Evolutionary conservation across 2,329 filamentous ascomycete genomes (phyloP), one percentile per base, ranked within the genome.

Genomic region (Emericellopsis atlantica): DNA sequence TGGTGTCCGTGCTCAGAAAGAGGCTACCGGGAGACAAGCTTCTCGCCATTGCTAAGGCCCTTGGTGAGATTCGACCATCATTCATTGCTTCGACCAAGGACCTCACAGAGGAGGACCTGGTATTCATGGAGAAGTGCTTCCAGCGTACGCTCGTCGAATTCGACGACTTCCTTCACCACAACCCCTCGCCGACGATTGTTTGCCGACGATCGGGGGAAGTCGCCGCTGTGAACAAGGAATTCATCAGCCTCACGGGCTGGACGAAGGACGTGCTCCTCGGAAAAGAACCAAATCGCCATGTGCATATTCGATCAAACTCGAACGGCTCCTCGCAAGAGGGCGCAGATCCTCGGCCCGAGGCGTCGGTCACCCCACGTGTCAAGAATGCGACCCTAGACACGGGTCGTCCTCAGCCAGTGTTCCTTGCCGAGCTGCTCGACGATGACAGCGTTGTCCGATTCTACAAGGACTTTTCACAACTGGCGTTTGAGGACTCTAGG

Each of bases 121-220:
- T 98, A 18, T 95, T 96, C 59, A 95, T 95, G 84, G 92, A 98
- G 59, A 94, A 94, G 62, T 93, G 85, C 53, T 87, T 96, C 55
- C 92, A 98, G 60, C 78, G 92, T 32, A 93, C 87, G 0, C 69
- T 96, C 10, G 87, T 88, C 54, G 88, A 95, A 56, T 93, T 94
- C 53, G 87, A 96, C 55, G 87, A 94, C 48, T 92, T 93, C 49
- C 84, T 95, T 66, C 79, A 85, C 43, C 80, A 87, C 47, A 87
- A 83, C 45, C 87, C 87, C 32, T 93, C 88, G 4, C 92, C 92
- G 0, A 94, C 89, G 1, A 79, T 98, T 43, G 86, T 96, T 22
- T 93, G 87, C 54, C 79, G 92, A 37, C 79, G 92, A 37, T 95
- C 89, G 0, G 92, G 92, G 39, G 92, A 96, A 58, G 79, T 98